phyloP scores from a whole-genome alignment of 2,329 filamentous ascomycete genomes.

The Cercospora canescens region DNA sequence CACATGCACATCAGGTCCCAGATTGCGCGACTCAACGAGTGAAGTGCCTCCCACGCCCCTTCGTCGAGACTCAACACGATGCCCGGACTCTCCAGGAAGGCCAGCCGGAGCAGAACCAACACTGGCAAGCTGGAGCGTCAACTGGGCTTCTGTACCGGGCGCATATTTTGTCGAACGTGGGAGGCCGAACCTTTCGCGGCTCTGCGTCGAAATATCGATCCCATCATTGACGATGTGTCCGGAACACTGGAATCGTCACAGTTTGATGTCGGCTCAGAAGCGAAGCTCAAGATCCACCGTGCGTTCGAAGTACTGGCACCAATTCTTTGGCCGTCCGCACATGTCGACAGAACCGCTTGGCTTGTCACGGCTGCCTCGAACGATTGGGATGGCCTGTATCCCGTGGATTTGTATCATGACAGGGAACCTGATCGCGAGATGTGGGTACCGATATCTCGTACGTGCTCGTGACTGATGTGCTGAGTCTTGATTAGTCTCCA shows the following conservation, averaged over 20 bases:
- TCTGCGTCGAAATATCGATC: background rate
- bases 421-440: background rate
- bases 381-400: slow-evolving; percentile 1
- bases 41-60: background rate
- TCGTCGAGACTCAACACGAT: background rate
- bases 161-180: background rate
- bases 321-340: background rate
- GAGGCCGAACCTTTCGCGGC: background rate
- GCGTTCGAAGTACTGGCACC: background rate
- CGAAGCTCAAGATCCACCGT: background rate
- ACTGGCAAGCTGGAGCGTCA: background rate
- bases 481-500: background rate
- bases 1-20: background rate
- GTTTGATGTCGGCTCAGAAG: background rate
- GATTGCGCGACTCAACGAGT: background rate
- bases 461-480: background rate
- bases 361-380: slow-evolving; percentile 1
- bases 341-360: background rate
- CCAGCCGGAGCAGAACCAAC: background rate
- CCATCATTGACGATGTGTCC: background rate
- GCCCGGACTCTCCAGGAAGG: background rate
- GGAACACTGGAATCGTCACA: background rate
- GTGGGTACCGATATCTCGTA: background rate
- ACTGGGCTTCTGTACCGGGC: background rate
- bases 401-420: background rate